Evolutionary conservation across 257 asterid genomes (phyloP).

Genomic region (Paraleonurus japonicus): DNA sequence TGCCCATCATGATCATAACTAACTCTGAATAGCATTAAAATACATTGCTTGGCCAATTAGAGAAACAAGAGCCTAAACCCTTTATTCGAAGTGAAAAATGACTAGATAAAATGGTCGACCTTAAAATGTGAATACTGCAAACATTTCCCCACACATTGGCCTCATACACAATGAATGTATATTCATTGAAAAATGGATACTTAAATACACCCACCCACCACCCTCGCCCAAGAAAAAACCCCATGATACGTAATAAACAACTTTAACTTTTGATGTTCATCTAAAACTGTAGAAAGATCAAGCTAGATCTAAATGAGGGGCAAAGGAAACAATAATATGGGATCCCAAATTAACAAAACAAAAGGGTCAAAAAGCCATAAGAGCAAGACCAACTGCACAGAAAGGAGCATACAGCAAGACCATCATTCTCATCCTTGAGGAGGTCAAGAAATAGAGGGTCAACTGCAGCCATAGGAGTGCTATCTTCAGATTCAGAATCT

Average conservation of each 20-base stretch:
- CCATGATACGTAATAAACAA: neutral
- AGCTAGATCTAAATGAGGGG: neutral
- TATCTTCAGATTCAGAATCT: slow-evolving; percentile 93
- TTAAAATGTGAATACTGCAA: slow-evolving; percentile 1
- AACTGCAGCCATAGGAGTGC: slow-evolving; percentile 64
- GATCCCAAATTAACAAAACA: slow-evolving; percentile 5
- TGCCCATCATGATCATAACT: slow-evolving; percentile 14
- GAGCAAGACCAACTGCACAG: slow-evolving; percentile 22
- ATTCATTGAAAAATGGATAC: slow-evolving; percentile 3
- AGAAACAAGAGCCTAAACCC: slow-evolving; percentile 20
- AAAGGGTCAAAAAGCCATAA: slow-evolving; percentile 14
- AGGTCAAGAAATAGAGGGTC: slow-evolving; percentile 91
- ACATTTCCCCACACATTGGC: neutral
- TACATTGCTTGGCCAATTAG: slow-evolving; percentile 12
- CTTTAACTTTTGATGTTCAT: neutral
- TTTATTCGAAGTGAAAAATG: neutral
- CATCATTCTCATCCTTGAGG: slow-evolving; percentile 98
- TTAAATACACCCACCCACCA: neutral
- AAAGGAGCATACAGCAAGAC: slow-evolving; percentile 78
- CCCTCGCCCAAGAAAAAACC: neutral
- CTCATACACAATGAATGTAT: slow-evolving; percentile 8
- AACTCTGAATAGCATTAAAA: neutral
- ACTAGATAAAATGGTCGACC: neutral
- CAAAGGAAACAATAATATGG: neutral
- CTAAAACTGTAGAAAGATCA: neutral